Evolutionary conservation across 1,284 basidiomycete genomes (phyloP).

Genomic region (Chondrostereum purpureum): DNA sequence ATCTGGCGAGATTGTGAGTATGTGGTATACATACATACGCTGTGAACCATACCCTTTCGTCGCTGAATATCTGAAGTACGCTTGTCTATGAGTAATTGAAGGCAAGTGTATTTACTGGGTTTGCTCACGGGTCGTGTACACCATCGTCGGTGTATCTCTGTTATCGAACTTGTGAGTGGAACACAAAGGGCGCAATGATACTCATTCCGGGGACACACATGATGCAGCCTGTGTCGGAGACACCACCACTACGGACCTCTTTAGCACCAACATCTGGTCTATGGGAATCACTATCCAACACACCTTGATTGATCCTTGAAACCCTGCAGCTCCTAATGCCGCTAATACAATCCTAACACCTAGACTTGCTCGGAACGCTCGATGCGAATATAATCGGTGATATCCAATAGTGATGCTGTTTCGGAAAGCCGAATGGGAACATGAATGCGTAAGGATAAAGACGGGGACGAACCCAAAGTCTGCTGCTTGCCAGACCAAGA

Average conservation of each 20-base stretch:
- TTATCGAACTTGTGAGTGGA: background rate
- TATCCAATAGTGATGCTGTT: conserved; percentile 68
- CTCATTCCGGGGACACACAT: conserved; percentile 50
- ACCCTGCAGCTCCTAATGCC: conserved; percentile 63
- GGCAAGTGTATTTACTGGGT: background rate
- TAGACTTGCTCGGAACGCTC: conserved; percentile 55
- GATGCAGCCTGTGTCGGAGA: conserved; percentile 69
- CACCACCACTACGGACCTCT: conserved; percentile 43
- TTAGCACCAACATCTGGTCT: too few species aligned
- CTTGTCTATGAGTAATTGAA: conserved; percentile 8
- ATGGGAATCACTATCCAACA: too few species aligned
- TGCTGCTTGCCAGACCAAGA: conserved; percentile 64
- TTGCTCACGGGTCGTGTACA: conserved; percentile 64
- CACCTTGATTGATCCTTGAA: conserved; percentile 38
- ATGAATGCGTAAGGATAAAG: background rate
- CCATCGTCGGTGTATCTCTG: conserved; percentile 74
- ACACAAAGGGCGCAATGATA: background rate
- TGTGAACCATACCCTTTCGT: conserved; percentile 28
- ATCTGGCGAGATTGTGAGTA: conserved; percentile 32
- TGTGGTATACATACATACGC: background rate
- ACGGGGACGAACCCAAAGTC: conserved; percentile 55
- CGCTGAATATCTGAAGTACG: conserved; percentile 54
- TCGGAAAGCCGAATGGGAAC: conserved; percentile 6
- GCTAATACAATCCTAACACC: conserved; percentile 55
- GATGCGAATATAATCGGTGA: conserved; percentile 72